Evolutionary conservation across 306 rosid genomes (phyloP).

Genomic region (Fragaria nilgerrensis): DNA sequence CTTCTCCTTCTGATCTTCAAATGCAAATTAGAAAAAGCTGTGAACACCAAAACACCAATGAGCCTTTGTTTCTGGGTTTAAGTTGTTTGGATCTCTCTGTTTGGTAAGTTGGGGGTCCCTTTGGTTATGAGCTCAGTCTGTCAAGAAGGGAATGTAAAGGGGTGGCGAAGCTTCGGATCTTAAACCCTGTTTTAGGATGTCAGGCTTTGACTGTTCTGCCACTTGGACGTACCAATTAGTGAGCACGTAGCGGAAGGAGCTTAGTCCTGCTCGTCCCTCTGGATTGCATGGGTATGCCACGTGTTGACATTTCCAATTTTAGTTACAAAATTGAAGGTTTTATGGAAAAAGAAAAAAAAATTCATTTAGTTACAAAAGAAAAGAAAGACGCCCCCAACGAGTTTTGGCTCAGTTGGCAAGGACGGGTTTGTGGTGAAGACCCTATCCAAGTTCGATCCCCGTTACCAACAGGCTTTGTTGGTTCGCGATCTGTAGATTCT

Average conservation of each 20-base stretch:
- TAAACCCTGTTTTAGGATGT: background rate
- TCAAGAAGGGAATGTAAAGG: conserved; percentile 7
- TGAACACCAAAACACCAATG: background rate
- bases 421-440: no score
- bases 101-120: background rate
- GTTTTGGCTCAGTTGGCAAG: no score
- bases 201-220: conserved; percentile 7
- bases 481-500: no score
- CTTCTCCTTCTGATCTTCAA: background rate
- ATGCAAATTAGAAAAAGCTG: background rate
- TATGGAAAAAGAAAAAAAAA: no score
- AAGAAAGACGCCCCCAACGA: no score
- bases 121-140: conserved; percentile 6
- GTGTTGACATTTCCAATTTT: background rate
- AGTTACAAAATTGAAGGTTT: no score
- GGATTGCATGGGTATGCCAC: background rate
- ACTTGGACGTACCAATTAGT: background rate
- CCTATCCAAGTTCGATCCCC: no score
- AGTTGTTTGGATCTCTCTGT: background rate
- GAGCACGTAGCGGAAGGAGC: background rate
- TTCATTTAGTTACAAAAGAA: no score
- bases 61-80: background rate
- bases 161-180: conserved; percentile 41
- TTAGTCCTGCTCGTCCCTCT: background rate
- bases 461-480: no score